These are phyloP conservation scores for Paracoccidioides lutzii DNA, from an alignment of 2,329 filamentous ascomycete genomes.

Conservation along the genomic window DNA sequence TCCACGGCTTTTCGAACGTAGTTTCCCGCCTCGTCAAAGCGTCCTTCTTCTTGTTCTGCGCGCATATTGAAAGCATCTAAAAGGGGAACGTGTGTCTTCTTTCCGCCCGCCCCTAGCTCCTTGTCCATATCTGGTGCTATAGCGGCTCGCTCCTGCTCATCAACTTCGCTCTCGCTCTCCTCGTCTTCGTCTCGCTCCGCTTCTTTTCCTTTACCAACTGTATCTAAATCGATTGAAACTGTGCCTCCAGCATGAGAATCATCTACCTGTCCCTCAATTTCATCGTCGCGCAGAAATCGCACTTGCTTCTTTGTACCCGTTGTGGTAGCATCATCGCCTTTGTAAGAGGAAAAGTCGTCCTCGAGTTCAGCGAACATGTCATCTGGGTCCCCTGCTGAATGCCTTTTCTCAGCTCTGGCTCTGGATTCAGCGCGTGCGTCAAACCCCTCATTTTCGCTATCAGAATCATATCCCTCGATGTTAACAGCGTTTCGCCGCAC, in stretches of 20 bases:
- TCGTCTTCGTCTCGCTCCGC: conserved; percentile 50
- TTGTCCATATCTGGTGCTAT: conserved; percentile 69
- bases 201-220: conserved; percentile 40
- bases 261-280: conserved; percentile 70
- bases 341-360: conserved; percentile 45
- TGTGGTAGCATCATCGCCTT: conserved; percentile 38
- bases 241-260: conserved; percentile 61
- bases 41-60: conserved; percentile 78
- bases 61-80: conserved; percentile 94
- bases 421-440: conserved; percentile 56
- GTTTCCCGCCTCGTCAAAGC: conserved; percentile 83
- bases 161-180: conserved; percentile 43
- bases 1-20: conserved; percentile 81
- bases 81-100: conserved; percentile 86
- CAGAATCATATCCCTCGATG: conserved; percentile 90
- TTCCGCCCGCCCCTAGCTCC: conserved; percentile 77
- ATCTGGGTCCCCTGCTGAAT: conserved; percentile 33
- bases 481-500: conserved; percentile 92
- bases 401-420: conserved; percentile 25
- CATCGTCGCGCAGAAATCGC: conserved; percentile 45
- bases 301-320: conserved; percentile 48
- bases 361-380: conserved; percentile 70
- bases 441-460: conserved; percentile 84
- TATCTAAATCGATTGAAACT: conserved; percentile 44
- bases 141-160: conserved; percentile 56